phyloP scores from a whole-genome alignment of 2,329 filamentous ascomycete genomes.

The Achaetomium macrosporum region DNA sequence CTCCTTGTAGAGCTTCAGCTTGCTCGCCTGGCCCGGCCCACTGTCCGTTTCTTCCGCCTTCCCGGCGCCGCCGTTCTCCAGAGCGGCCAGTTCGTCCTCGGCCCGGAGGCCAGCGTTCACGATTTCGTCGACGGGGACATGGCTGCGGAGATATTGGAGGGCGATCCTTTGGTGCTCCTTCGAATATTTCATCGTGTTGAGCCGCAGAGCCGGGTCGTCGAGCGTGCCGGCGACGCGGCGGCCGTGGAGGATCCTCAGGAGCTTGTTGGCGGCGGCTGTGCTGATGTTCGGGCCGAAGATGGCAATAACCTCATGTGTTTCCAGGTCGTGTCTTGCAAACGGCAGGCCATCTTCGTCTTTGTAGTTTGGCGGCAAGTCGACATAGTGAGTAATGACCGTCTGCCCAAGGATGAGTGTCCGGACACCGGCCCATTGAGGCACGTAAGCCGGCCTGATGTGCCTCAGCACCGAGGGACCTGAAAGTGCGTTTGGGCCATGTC shows the following conservation, averaged over 20 bases:
- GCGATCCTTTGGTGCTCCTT: constrained; percentile 39
- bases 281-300: constrained; percentile 48
- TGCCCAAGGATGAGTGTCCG: constrained; percentile 28
- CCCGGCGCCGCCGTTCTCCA: constrained; percentile 36
- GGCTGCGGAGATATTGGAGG: constrained; percentile 50
- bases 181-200: constrained; percentile 43
- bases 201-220: constrained; percentile 48
- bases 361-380: constrained; percentile 53
- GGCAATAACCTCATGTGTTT: constrained; percentile 38
- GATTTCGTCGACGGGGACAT: constrained; percentile 53
- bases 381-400: constrained; percentile 46
- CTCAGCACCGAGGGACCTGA: background rate
- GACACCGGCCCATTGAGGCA: constrained; percentile 11
- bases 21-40: constrained; percentile 12
- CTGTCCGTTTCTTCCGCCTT: constrained; percentile 16
- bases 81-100: constrained; percentile 53
- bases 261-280: constrained; percentile 42
- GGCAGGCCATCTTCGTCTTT: constrained; percentile 48
- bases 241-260: constrained; percentile 56
- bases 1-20: constrained; percentile 24
- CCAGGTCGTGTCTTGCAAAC: constrained; percentile 47
- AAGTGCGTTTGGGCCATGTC: background rate
- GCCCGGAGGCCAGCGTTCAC: constrained; percentile 55
- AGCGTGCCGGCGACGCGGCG: constrained; percentile 59
- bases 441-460: background rate